Base-by-base conservation (phyloP, 306 rosid genomes). In the Cucurbita pepo region DNA sequence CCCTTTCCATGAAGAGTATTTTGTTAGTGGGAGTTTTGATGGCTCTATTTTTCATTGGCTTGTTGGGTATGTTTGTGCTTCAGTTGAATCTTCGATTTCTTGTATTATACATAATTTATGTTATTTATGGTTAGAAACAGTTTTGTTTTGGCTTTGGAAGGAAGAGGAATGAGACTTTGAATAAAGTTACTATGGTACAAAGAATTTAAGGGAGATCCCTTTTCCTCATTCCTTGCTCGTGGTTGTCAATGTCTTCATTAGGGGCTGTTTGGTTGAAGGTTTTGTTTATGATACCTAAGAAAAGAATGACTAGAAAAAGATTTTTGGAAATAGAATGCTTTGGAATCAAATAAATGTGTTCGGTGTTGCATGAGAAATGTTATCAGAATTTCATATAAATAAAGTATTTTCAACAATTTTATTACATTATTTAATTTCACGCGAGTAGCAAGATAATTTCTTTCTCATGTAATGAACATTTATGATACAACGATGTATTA, bases 31-130 rank as follows among this genome's bases (percentile, higher is more conserved):
- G 83, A 94, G 97, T 83, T 89, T 72, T 75, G 97, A 94, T 44
- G 99, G 99, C 76, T 91, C 99, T 79, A 88, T 94, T 69, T 94
- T 85, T 82, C 99, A 94, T 84, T 94, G 96, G 99, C 91, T 91
- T 89, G 99, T 94, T 53, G 97, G 99, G 99, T 94, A 94, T 58
- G 77, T 72, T 18, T 48, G 54, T 74, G 18, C 50, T 73, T 73
- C 18, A 43, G 66, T 40, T 48, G 16, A 55, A 55, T 55, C 10
- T 74, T 57, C 53, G n/a, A 36, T 30, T 44, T 60, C 65, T 45
- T 16, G 45, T 60, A 7, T 72, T 25, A 10, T 59, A 10, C 54
- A 54, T n/a, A 36, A 37, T 40, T 21, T 38, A 16, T n/a, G 10
- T 47, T 16, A 10, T 60, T 9, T 74, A 12, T 1, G 22, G 52